These are phyloP conservation scores for Pilasporangium apinafurcum DNA, from an alignment of 352 stramenopile genomes.

Conservation along the genomic window DNA sequence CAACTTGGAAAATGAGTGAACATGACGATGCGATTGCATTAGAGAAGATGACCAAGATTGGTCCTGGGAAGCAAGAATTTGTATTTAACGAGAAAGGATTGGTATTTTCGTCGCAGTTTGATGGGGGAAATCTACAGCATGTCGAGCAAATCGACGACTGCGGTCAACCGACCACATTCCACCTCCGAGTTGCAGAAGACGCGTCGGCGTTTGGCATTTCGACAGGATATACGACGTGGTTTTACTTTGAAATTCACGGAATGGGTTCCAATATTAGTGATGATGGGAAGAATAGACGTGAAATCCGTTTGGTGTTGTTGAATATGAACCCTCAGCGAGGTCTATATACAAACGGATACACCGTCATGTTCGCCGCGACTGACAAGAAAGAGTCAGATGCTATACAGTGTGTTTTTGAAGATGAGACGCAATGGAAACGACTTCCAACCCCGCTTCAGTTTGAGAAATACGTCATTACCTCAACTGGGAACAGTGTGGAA, in stretches of 20 bases:
- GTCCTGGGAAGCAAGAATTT: constrained; percentile 21
- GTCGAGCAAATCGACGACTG: constrained; percentile 10
- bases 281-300: background rate
- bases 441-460: constrained; percentile 27
- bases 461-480: constrained; percentile 22
- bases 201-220: constrained; percentile 25
- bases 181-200: constrained; percentile 33
- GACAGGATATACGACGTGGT: constrained; percentile 40
- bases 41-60: constrained; percentile 11
- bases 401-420: constrained; percentile 17
- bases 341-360: constrained; percentile 28
- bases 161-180: constrained; percentile 17
- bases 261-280: background rate
- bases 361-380: constrained; percentile 17
- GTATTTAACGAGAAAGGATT: constrained; percentile 23
- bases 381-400: constrained; percentile 15
- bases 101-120: constrained; percentile 28
- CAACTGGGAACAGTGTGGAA: background rate
- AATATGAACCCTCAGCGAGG: constrained; percentile 42
- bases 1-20: background rate
- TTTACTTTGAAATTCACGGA: constrained; percentile 26
- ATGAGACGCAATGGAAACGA: constrained; percentile 25
- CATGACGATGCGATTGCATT: background rate
- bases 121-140: constrained; percentile 21
- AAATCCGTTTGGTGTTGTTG: constrained; percentile 16